Evolutionary conservation across 202 grass and related monocot species (phyloP).

Genomic region (Elaeis oleifera): DNA sequence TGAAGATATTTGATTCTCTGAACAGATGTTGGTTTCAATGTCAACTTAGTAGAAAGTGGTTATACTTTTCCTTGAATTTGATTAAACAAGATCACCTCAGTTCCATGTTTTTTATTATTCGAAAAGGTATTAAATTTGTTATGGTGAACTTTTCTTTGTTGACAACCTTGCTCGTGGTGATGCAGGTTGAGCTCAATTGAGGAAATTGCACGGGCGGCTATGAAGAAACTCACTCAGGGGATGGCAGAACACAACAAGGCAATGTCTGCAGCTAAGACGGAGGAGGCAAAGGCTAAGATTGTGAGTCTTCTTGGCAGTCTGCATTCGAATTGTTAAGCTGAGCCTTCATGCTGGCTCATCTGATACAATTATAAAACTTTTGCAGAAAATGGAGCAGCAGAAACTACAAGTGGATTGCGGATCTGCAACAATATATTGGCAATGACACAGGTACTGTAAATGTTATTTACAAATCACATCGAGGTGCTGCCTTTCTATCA

Average conservation of each 20-base stretch:
- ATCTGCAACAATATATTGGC: conserved; percentile 95
- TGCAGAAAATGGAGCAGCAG: conserved; percentile 76
- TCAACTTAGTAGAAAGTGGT: too few relatives aligned
- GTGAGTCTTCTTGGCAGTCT: conserved; percentile 36
- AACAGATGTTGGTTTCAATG: too few relatives aligned
- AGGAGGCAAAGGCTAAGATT: conserved; percentile 70
- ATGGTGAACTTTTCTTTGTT: too few relatives aligned
- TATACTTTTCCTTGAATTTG: too few relatives aligned
- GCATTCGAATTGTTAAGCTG: too few relatives aligned
- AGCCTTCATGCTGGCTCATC: too few relatives aligned
- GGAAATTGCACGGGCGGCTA: conserved; percentile 60
- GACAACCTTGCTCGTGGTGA: too few relatives aligned
- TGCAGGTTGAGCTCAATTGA: conserved; percentile 74
- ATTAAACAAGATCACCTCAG: too few relatives aligned
- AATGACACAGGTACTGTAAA: conserved; percentile 61
- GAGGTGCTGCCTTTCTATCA: background rate
- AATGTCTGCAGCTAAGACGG: conserved; percentile 67
- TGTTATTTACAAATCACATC: background rate
- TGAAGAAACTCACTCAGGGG: conserved; percentile 81
- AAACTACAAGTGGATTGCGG: conserved; percentile 52
- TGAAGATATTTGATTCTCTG: too few relatives aligned
- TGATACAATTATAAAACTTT: background rate
- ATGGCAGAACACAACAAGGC: conserved; percentile 82
- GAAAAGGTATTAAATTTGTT: too few relatives aligned
- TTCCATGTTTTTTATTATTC: too few relatives aligned